Base-by-base conservation (phyloP, 345 rosid species). In the Populus davidiana region DNA sequence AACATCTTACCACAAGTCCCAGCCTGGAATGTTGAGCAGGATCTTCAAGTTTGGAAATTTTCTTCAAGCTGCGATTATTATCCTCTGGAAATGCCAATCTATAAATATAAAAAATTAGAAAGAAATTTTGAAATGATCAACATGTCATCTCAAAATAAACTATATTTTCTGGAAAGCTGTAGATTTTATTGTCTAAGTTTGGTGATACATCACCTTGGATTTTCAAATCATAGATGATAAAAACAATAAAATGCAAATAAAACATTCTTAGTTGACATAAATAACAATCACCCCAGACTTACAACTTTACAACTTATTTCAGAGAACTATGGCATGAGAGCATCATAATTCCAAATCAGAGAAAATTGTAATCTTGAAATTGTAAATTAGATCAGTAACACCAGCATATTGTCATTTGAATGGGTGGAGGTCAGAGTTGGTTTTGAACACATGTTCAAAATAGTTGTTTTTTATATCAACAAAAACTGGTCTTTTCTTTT, bases 21-120 rank as follows among this genome's bases (percentile, higher is more conserved):
- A 86, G 86, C 83, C 81, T 88, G 56, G 96, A 93, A 78, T 88
- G 81, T 73, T 83, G 86, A 71, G 88, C 87, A 76, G 96, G 90
- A 86, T 92, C 96, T 84, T 91, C 92, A 14, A 95, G 86, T 86
- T 93, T 92, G 23, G 85, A 69, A 75, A 93, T 95, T 83, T 93
- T 95, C 88, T 73, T 92, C 79, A 83, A 77, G 87, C 96, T 95
- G 72, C 73, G 83, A 79, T 87, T 92, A 77, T 92, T 87, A 77
- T 85, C 83, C 85, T 95, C 98, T 1, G 98, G 98, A 84, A 95
- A 95, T 31, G 97, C 86, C 76, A 92, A 85, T 85, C 98, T 93
- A 78, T 11, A 79, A 27, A 43, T 23, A 36, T 66, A 79, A 59
- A n/a, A 21, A 21, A 72, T 33, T 16, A 65, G n/a, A 25, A 64